phyloP scores from a whole-genome alignment of 805 yeast genomes.

The Candida stauntonica region DNA sequence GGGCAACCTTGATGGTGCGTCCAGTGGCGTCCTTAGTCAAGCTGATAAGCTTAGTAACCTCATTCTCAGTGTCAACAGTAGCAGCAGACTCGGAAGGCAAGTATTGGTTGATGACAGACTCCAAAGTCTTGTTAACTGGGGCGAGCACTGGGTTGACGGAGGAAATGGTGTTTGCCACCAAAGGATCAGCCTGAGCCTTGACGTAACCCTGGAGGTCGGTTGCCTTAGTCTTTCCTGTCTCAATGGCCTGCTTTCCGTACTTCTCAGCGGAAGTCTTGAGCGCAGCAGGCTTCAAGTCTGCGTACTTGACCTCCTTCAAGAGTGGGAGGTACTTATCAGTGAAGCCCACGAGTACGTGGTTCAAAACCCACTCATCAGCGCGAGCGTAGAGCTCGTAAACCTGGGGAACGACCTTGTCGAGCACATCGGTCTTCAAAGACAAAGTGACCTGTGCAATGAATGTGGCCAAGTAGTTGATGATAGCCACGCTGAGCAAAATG shows the following conservation, averaged over 20 bases:
- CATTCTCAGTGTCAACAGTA: conserved; percentile 2
- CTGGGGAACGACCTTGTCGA: conserved; percentile 8
- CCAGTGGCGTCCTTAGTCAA: conserved; percentile 14
- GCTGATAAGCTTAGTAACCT: conserved; percentile 10
- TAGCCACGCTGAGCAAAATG: conserved; percentile 6
- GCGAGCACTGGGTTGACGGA: conserved; percentile 17
- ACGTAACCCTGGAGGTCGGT: conserved; percentile 1
- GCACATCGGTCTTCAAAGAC: conserved; percentile 6
- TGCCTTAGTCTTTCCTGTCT: background rate
- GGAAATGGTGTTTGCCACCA: conserved; percentile 9
- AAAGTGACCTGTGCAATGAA: conserved; percentile 7
- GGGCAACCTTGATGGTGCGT: conserved; percentile 11
- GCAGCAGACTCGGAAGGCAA: conserved; percentile 9
- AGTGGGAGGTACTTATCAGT: conserved; percentile 9
- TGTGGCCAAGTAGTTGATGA: conserved; percentile 13
- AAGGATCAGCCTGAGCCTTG: conserved; percentile 10
- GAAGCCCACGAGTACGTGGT: conserved; percentile 4
- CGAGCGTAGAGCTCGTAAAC: conserved; percentile 1
- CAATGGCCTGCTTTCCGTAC: background rate
- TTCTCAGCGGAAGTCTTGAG: conserved; percentile 1
- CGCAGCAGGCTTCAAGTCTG: conserved; percentile 8
- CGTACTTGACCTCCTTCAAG: conserved; percentile 7
- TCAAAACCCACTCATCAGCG: conserved; percentile 8
- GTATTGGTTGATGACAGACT: conserved; percentile 12
- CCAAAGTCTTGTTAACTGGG: conserved; percentile 17